A percentile compares a stretch with the other conserved stretches of the same genome.
phyloP scores from a whole-genome alignment of 192 early-diverging fungal genomes.

The Diversispora epigaea region DNA sequence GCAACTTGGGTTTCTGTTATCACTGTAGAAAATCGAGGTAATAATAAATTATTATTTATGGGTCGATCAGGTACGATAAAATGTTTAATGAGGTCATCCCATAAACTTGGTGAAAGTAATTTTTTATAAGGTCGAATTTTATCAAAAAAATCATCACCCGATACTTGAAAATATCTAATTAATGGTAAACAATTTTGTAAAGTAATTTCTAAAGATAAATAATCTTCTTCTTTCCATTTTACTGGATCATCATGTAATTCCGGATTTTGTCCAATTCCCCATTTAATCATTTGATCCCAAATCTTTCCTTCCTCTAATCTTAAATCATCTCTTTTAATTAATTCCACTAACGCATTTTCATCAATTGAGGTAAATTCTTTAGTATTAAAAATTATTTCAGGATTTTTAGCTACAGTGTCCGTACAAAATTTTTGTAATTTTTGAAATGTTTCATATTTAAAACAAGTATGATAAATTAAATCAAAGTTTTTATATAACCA shows the following conservation, averaged over 20 bases:
- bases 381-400: slow-evolving; percentile 2
- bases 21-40: too few species aligned
- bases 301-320: slow-evolving; percentile 8
- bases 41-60: too few species aligned
- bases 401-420: background rate
- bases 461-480: background rate
- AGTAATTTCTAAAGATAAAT: background rate
- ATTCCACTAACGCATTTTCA: background rate
- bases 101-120: too few species aligned
- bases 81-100: too few species aligned
- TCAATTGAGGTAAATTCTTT: background rate
- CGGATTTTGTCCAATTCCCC: slow-evolving; percentile 17
- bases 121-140: slow-evolving; percentile 21
- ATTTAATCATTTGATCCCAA: slow-evolving; percentile 23
- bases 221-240: slow-evolving; percentile 6
- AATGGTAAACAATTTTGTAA: background rate
- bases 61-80: too few species aligned
- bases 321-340: slow-evolving; percentile 16
- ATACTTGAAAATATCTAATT: slow-evolving; percentile 8
- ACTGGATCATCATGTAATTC: background rate
- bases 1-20: too few species aligned
- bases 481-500: background rate
- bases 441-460: background rate
- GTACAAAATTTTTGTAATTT: background rate
- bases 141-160: slow-evolving; percentile 2